Percentiles rank a stretch among this genome's conserved stretches.
Evolutionary conservation across 768 basidiomycete genomes (phyloP).

Genomic region (Rhodotorula graminis): DNA sequence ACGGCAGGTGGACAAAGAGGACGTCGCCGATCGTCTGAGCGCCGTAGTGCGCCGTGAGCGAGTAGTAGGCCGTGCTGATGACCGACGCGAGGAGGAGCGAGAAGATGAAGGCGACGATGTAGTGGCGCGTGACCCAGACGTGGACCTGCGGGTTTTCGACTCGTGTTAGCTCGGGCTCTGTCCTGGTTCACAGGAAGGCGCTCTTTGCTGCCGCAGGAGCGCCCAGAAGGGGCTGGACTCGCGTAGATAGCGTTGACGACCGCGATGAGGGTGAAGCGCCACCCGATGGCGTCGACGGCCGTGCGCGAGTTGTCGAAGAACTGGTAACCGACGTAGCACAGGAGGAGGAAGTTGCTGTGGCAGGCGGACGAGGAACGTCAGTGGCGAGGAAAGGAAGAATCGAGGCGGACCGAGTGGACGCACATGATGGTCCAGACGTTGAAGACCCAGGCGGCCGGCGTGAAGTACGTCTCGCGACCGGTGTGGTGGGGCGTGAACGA

Average conservation of each 20-base stretch:
- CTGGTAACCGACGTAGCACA: conserved; percentile 71
- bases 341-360: conserved; percentile 66
- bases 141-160: conserved; percentile 50
- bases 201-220: too few relatives aligned
- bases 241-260: conserved; percentile 70
- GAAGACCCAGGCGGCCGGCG: conserved; percentile 90
- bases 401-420: conserved; percentile 53
- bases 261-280: conserved; percentile 84
- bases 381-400: background rate
- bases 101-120: conserved; percentile 67
- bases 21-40: conserved; percentile 54
- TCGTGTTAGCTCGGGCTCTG: too few relatives aligned
- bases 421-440: conserved; percentile 60
- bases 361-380: background rate
- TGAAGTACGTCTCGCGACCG: conserved; percentile 83
- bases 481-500: conserved; percentile 50
- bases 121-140: conserved; percentile 34
- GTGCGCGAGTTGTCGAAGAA: conserved; percentile 35
- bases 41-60: conserved; percentile 79
- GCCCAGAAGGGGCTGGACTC: too few relatives aligned
- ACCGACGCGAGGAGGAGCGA: conserved; percentile 77
- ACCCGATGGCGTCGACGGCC: conserved; percentile 80
- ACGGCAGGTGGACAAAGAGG: conserved; percentile 86
- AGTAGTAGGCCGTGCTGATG: conserved; percentile 59
- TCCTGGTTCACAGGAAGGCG: too few relatives aligned